Evolutionary conservation across 352 stramenopile species (phyloP), one percentile per base, ranked within the genome.

Genomic region (Phytophthora fragariae): DNA sequence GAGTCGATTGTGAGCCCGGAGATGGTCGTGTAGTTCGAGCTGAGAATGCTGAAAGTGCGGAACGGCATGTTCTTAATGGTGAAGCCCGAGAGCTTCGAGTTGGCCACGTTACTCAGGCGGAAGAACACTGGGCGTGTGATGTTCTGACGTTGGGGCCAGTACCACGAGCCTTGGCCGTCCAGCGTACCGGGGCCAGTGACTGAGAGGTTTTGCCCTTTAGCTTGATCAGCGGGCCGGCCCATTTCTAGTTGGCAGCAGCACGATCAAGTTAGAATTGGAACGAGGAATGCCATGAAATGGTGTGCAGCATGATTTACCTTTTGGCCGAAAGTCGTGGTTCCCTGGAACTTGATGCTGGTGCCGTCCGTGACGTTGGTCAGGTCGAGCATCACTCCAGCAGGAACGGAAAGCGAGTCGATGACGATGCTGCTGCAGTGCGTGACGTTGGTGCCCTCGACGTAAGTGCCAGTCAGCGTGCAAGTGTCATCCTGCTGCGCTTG

Each of bases 21-120:
- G 65, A 72, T 55, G 5, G 65, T 62, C 24, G 64, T 65, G 64
- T 41, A 52, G 17, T 65, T 46, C 33, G 55, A 71, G 14, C 39
- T 71, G n/a, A 71, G 64, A 27, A 71, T 77, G 56, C 68, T 77
- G 70, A 74, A 76, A 33, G 75, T 77, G 47, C 70, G 70, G 53
- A 64, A 74, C 8, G 75, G 65, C 47, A 73, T 73, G 70, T 81
- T 75, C 66, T 74, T 76, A 70, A 79, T 67, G 46, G 67, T 74
- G 60, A 77, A 81, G 7, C 68, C 68, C 49, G 70, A 73, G 2
- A 81, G n/a, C 17, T 46, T 65, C n/a, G 64, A 71, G 64, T 63
- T 53, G 31, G 49, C 56, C 2, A 65, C 55, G 21, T 46, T 55
- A 31, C 33, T 52, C 29, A 71, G 37, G 29, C 64, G 64, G 71